Conservation (phyloP, 2,329 filamentous ascomycete species). For the Arthrobotrys sinensis region DNA sequence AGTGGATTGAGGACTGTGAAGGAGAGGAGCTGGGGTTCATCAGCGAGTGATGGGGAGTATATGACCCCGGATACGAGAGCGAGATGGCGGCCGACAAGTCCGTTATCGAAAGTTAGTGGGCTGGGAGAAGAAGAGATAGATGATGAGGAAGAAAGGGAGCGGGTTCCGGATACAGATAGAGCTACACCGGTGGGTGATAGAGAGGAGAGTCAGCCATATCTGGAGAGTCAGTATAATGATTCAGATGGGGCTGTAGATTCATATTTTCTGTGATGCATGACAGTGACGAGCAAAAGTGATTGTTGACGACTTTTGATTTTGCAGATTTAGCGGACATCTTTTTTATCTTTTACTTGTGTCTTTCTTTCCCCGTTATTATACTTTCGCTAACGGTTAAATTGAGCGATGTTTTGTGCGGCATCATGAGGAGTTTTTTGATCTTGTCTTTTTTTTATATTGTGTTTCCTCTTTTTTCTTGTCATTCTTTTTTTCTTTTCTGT, state of each 20-base stretch:
- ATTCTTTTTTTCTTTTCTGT: background rate
- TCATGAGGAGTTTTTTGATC: constrained; percentile 43
- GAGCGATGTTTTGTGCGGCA: constrained; percentile 42
- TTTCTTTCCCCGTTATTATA: constrained; percentile 35
- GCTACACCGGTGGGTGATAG: constrained; percentile 18
- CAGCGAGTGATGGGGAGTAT: constrained; percentile 58
- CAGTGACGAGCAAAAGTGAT: background rate
- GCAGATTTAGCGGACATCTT: constrained; percentile 44
- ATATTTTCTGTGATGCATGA: constrained; percentile 40
- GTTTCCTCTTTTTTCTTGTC: background rate
- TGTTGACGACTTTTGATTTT: constrained; percentile 11
- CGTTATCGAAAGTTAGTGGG: constrained; percentile 42
- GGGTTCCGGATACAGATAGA: constrained; percentile 38
- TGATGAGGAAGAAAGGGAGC: constrained; percentile 41
- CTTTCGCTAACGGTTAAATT: constrained; percentile 14
- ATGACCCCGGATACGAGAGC: constrained; percentile 46
- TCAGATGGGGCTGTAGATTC: constrained; percentile 45
- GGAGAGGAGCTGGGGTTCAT: constrained; percentile 54
- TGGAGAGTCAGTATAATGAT: constrained; percentile 24
- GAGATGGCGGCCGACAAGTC: constrained; percentile 58
- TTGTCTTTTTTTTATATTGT: background rate
- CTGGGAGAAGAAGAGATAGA: constrained; percentile 32
- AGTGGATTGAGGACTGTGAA: constrained; percentile 50
- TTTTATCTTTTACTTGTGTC: constrained; percentile 43
- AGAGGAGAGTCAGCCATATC: background rate